phyloP scores from a whole-genome alignment of 257 asterid species.

The Solanum pinnatisectum region DNA sequence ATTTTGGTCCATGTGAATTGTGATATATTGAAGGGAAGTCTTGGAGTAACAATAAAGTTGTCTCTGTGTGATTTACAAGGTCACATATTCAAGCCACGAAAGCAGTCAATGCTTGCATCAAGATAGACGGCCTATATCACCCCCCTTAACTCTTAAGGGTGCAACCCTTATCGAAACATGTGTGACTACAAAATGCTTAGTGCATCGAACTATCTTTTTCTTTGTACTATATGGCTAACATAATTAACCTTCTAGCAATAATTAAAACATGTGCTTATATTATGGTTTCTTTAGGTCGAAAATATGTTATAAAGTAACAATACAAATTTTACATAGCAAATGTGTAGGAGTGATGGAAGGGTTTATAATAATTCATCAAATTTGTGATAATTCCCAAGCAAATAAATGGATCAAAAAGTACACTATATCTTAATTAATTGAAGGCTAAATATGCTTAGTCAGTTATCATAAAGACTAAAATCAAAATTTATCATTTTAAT shows the following conservation, averaged over 20 bases:
- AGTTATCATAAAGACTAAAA: neutral
- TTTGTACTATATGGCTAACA: neutral
- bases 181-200: fast-evolving
- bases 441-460: neutral
- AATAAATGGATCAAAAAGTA: neutral
- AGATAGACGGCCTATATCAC: neutral
- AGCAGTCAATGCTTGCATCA: fast-evolving
- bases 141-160: no score
- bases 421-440: neutral
- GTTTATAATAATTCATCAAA: neutral
- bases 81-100: fast-evolving
- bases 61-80: neutral
- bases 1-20: neutral
- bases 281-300: neutral
- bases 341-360: neutral
- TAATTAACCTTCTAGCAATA: neutral
- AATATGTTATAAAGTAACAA: neutral
- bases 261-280: neutral
- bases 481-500: neutral
- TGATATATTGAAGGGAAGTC: neutral
- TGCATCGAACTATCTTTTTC: fast-evolving
- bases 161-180: no score
- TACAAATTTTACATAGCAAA: neutral
- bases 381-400: neutral
- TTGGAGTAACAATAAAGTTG: fast-evolving